Conservation (phyloP, 225 moss, liverwort and hornwort species). For the Bryoerythrophyllum caledonicum region DNA sequence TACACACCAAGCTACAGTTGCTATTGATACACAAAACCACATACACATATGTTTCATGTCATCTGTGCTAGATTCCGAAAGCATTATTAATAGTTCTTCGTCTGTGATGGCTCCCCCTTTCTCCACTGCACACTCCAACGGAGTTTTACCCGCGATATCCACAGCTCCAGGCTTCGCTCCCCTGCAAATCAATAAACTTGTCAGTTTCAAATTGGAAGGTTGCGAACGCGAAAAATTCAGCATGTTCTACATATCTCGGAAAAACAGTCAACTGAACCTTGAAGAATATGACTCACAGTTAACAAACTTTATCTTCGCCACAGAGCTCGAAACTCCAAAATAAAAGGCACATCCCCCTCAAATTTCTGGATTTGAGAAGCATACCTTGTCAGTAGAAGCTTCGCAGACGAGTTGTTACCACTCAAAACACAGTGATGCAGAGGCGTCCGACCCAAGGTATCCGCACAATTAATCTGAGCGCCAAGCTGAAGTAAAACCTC, state of each 20-base stretch:
- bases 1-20: constrained; percentile 33
- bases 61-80: constrained; percentile 77
- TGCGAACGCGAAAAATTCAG: constrained; percentile 3
- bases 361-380: constrained; percentile 20
- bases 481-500: constrained; percentile 94
- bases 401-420: constrained; percentile 78
- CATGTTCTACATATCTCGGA: not conserved
- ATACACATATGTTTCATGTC: constrained; percentile 24
- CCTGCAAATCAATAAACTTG: constrained; percentile 44
- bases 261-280: not conserved
- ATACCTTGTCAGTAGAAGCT: constrained; percentile 78
- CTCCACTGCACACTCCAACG: constrained; percentile 89
- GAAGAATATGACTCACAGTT: not conserved
- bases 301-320: constrained; percentile 9
- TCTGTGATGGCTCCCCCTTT: constrained; percentile 73
- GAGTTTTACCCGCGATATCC: constrained; percentile 74
- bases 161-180: constrained; percentile 64
- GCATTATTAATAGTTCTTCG: constrained; percentile 82
- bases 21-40: constrained; percentile 32
- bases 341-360: not conserved
- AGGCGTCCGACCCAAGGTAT: constrained; percentile 75
- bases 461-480: constrained; percentile 67
- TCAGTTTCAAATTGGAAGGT: constrained; percentile 17
- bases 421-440: constrained; percentile 78
- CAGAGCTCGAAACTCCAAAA: constrained; percentile 12